phyloP scores from a whole-genome alignment of 2,329 filamentous ascomycete species.

The Cladosporium sphaerospermum region DNA sequence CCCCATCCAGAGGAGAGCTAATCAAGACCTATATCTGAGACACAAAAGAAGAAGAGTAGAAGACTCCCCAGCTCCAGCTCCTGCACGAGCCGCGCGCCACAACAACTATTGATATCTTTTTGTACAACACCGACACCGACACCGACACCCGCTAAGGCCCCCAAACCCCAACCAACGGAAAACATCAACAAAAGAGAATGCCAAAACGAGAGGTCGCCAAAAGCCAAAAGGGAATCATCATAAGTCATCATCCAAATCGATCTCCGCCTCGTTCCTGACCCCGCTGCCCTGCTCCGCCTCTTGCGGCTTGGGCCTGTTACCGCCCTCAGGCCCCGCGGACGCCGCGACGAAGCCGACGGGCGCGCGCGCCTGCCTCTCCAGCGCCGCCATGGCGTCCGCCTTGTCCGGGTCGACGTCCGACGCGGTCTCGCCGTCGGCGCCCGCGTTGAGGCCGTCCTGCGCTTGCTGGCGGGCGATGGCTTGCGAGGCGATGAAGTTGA shows the following conservation, averaged over 20 bases:
- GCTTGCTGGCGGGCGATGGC: constrained; percentile 74
- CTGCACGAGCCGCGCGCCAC: too few species aligned
- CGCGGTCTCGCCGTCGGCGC: constrained; percentile 35
- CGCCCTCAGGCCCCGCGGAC: constrained; percentile 48
- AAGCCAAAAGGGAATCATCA: constrained; percentile 1
- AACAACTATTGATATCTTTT: neutral
- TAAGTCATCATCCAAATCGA: constrained; percentile 29
- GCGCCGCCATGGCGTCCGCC: constrained; percentile 78
- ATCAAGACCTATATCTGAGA: neutral
- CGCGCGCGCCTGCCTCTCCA: constrained; percentile 82
- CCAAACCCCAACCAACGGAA: neutral
- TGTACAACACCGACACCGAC: neutral
- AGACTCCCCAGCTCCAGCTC: neutral
- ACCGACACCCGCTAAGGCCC: neutral
- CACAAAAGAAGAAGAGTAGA: neutral
- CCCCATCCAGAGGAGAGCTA: too few species aligned
- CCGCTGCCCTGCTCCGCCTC: constrained; percentile 14
- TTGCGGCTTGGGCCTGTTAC: constrained; percentile 16
- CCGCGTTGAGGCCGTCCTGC: constrained; percentile 24
- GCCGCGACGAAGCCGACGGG: constrained; percentile 88
- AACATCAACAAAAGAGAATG: neutral
- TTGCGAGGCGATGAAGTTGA: constrained; percentile 96
- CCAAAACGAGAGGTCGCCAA: neutral
- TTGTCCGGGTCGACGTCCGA: constrained; percentile 43
- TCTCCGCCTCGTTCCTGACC: constrained; percentile 26